phyloP scores from a whole-genome alignment of 306 rosid genomes.

The Luffa aegyptiaca region DNA sequence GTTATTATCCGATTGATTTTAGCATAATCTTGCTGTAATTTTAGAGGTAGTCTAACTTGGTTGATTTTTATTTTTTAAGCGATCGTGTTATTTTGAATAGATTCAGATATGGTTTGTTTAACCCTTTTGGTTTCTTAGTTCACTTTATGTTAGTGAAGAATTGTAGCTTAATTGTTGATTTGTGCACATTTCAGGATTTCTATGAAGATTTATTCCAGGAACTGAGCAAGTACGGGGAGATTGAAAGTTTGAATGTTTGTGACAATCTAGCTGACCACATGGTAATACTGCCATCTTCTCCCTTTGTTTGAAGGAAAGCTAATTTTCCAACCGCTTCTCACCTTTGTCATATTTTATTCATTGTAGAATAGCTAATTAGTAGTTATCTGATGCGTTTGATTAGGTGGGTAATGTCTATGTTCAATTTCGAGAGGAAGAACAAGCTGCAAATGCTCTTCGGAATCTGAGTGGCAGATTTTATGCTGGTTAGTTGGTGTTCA shows the following conservation, averaged over 20 bases:
- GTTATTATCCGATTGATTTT: neutral
- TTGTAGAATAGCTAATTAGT: neutral
- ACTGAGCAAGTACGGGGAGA: constrained; percentile 51
- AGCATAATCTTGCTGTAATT: neutral
- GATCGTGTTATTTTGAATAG: neutral
- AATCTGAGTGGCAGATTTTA: constrained; percentile 57
- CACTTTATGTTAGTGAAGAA: no score
- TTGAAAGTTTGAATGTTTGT: constrained; percentile 59
- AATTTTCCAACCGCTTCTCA: neutral
- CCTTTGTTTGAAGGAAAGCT: neutral
- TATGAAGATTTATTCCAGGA: constrained; percentile 65
- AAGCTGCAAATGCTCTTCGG: constrained; percentile 44
- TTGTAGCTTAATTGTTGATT: neutral
- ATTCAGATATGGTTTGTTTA: neutral
- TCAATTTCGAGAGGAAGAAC: constrained; percentile 64
- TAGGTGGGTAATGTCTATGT: constrained; percentile 73
- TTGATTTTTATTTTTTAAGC: neutral
- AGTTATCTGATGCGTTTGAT: neutral
- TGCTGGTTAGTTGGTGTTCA: constrained; percentile 32
- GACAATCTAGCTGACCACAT: constrained; percentile 74
- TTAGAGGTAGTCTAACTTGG: neutral
- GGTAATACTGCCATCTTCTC: constrained; percentile 16
- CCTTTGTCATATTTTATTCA: neutral
- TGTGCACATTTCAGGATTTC: constrained; percentile 28
- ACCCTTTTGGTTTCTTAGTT: neutral